Evolutionary conservation across 805 yeast species (phyloP).

Genomic region (Starmerella powellii): DNA sequence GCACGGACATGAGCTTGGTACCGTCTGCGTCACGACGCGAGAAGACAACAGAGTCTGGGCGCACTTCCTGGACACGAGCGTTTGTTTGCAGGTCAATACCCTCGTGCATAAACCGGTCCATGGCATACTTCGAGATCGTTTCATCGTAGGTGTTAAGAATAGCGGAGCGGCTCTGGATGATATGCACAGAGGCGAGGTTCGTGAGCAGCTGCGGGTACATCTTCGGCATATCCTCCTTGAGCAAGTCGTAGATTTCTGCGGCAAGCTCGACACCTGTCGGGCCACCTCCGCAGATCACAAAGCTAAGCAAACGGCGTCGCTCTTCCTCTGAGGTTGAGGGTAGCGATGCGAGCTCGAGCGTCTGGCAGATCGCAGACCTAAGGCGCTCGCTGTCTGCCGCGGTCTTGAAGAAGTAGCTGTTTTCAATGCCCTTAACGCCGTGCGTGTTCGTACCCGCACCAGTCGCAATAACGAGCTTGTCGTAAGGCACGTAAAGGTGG

Average conservation of each 20-base stretch:
- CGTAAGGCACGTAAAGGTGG: conserved; percentile 56
- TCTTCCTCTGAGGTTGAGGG: conserved; percentile 55
- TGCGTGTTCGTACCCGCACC: conserved; percentile 60
- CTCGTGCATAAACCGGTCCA: conserved; percentile 50
- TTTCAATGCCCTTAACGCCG: conserved; percentile 57
- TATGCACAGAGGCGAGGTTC: conserved; percentile 53
- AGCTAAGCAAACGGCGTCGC: conserved; percentile 46
- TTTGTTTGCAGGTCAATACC: conserved; percentile 51
- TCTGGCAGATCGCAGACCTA: conserved; percentile 42
- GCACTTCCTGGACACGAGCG: conserved; percentile 49
- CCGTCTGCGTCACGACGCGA: conserved; percentile 37
- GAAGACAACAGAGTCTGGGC: conserved; percentile 47
- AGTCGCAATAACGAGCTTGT: conserved; percentile 54
- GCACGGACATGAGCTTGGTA: conserved; percentile 35
- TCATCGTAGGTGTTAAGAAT: conserved; percentile 59
- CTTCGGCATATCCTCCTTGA: conserved; percentile 50
- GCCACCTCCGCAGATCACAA: conserved; percentile 65
- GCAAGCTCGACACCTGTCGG: conserved; percentile 69
- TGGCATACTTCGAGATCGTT: conserved; percentile 51
- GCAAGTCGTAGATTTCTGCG: conserved; percentile 54
- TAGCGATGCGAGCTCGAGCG: conserved; percentile 50
- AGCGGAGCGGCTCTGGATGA: conserved; percentile 56
- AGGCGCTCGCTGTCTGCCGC: conserved; percentile 52
- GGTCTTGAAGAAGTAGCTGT: conserved; percentile 50
- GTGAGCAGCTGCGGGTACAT: conserved; percentile 48